Conservation (phyloP, 2,329 filamentous ascomycete species). For the Colletotrichum endophyticum region DNA sequence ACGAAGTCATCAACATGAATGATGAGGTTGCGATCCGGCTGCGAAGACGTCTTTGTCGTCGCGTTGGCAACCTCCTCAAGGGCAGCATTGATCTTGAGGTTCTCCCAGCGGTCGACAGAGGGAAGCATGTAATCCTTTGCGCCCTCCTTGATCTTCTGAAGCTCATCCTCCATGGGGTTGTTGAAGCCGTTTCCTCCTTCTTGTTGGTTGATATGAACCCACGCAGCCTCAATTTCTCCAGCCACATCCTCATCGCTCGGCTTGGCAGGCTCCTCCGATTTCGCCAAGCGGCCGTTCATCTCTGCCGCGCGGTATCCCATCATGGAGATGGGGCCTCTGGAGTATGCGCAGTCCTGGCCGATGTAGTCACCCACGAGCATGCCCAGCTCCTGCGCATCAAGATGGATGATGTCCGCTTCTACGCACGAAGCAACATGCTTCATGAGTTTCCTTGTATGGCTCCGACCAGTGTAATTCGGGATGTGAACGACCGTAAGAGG, state of each 20-base stretch:
- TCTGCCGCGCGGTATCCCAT: conserved; percentile 63
- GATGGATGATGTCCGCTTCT: conserved; percentile 68
- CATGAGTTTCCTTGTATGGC: conserved; percentile 47
- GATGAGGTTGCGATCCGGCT: conserved; percentile 59
- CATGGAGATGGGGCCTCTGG: conserved; percentile 53
- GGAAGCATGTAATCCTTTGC: conserved; percentile 31
- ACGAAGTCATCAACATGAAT: conserved; percentile 83
- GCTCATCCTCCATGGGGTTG: conserved; percentile 46
- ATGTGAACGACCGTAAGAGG: conserved; percentile 39
- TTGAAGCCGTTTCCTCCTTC: conserved; percentile 26
- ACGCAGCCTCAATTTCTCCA: conserved; percentile 27
- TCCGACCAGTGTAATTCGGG: conserved; percentile 34
- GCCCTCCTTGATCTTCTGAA: conserved; percentile 45
- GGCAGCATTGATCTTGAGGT: conserved; percentile 63
- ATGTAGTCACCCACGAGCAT: conserved; percentile 73
- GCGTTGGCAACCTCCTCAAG: conserved; percentile 55
- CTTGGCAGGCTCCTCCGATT: conserved; percentile 47
- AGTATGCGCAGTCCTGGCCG: conserved; percentile 61
- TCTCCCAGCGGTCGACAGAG: conserved; percentile 61
- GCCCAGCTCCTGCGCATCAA: conserved; percentile 74
- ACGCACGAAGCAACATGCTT: conserved; percentile 65
- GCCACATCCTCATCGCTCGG: conserved; percentile 34
- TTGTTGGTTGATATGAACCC: conserved; percentile 24
- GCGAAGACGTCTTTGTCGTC: neutral
- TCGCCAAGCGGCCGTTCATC: conserved; percentile 57